Conservation (phyloP, 2,329 filamentous ascomycete genomes). For the Emergomyces pasteurianus region DNA sequence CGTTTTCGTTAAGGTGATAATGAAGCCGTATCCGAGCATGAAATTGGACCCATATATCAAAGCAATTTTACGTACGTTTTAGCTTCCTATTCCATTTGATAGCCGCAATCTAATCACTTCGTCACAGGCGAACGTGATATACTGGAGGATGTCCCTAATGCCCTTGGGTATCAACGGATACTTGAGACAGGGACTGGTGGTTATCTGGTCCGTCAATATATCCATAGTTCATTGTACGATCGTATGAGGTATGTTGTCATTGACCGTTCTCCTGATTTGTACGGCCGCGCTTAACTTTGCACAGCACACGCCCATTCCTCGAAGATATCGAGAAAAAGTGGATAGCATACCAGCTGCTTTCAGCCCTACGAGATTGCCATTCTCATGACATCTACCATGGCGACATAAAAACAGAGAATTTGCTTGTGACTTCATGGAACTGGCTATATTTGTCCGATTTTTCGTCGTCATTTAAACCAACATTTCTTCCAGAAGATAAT, state of each 20-base stretch:
- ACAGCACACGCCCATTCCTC: constrained; percentile 82
- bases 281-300: constrained; percentile 16
- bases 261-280: not conserved
- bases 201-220: constrained; percentile 85
- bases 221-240: constrained; percentile 95
- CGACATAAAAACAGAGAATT: constrained; percentile 97
- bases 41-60: constrained; percentile 68
- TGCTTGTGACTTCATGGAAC: constrained; percentile 96
- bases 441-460: constrained; percentile 99
- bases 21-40: constrained; percentile 79
- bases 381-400: constrained; percentile 82
- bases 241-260: constrained; percentile 49
- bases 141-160: constrained; percentile 77
- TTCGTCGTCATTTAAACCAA: constrained; percentile 88
- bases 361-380: constrained; percentile 85
- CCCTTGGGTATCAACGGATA: constrained; percentile 76
- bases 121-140: constrained; percentile 61
- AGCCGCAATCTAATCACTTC: constrained; percentile 11
- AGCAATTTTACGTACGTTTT: constrained; percentile 56
- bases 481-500: constrained; percentile 88
- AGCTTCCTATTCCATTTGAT: not conserved
- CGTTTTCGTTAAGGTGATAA: constrained; percentile 85
- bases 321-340: constrained; percentile 99
- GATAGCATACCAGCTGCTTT: constrained; percentile 91
- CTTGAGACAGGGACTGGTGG: constrained; percentile 86